Evolutionary conservation across 1,139 yeast species (phyloP).

Genomic region (Yamadazyma taylorii): DNA sequence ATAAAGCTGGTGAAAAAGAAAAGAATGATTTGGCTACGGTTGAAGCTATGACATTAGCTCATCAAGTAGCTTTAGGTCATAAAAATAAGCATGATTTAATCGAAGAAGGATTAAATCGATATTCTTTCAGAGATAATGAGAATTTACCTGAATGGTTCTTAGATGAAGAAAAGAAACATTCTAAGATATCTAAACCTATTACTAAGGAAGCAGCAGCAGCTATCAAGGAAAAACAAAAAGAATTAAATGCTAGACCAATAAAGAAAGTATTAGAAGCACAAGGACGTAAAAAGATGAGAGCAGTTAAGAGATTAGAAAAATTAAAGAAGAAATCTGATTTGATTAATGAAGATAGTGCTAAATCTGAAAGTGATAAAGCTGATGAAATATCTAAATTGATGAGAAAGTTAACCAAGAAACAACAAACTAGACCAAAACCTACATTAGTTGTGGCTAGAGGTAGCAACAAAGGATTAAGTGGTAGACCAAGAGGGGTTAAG

Average conservation of each 20-base stretch:
- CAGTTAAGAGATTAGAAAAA: constrained; percentile 83
- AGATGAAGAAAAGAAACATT: constrained; percentile 87
- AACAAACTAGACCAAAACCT: constrained; percentile 75
- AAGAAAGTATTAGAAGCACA: constrained; percentile 97
- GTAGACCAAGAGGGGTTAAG: constrained; percentile 95
- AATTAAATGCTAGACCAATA: constrained; percentile 94
- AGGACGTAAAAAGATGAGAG: constrained; percentile 95
- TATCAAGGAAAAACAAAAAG: constrained; percentile 82
- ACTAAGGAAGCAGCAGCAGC: constrained; percentile 97
- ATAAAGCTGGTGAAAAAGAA: constrained; percentile 47
- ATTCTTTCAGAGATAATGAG: constrained; percentile 87
- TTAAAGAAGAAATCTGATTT: constrained; percentile 91
- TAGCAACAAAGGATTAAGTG: constrained; percentile 78
- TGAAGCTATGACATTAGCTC: constrained; percentile 98
- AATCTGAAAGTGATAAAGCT: constrained; percentile 91
- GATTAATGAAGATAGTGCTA: constrained; percentile 83
- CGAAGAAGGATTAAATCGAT: constrained; percentile 89
- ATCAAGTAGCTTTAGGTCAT: constrained; percentile 88
- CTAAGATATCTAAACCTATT: constrained; percentile 84
- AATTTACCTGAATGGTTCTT: constrained; percentile 94
- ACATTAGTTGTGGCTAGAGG: constrained; percentile 92
- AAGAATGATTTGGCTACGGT: constrained; percentile 86
- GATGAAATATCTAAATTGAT: constrained; percentile 86
- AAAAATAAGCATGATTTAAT: constrained; percentile 78
- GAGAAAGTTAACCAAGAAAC: constrained; percentile 78